Conservation (phyloP, 805 yeast species). For the Nakazawaea siamensis region DNA sequence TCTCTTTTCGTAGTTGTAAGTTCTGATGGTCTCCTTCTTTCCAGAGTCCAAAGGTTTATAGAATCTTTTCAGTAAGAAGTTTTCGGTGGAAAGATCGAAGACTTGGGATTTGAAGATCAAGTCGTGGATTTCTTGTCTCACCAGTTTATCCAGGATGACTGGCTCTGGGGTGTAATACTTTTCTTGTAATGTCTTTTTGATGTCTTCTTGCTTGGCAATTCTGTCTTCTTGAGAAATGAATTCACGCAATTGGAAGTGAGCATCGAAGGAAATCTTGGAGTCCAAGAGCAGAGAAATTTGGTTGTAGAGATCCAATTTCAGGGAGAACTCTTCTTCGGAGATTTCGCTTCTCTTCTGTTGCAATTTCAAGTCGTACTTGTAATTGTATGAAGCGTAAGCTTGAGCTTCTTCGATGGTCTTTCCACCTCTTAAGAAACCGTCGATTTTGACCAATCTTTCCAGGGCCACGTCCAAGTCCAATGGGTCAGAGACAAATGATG, state of each 20-base stretch:
- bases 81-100: constrained; percentile 28
- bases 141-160: constrained; percentile 23
- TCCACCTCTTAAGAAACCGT: constrained; percentile 54
- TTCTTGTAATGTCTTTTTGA: constrained; percentile 13
- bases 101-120: constrained; percentile 32
- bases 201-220: constrained; percentile 14
- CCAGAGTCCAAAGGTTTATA: constrained; percentile 43
- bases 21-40: constrained; percentile 41
- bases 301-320: constrained; percentile 23
- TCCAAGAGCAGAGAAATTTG: constrained; percentile 33
- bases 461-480: constrained; percentile 30
- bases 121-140: constrained; percentile 30
- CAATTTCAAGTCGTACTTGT: constrained; percentile 35
- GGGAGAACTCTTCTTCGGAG: constrained; percentile 18
- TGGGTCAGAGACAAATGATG: constrained; percentile 16
- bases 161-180: constrained; percentile 14
- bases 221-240: constrained; percentile 29
- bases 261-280: constrained; percentile 38
- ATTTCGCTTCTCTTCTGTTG: constrained; percentile 29
- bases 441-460: constrained; percentile 44
- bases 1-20: constrained; percentile 53
- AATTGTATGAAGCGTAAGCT: constrained; percentile 46
- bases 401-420: constrained; percentile 46
- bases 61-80: constrained; percentile 35
- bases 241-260: constrained; percentile 29